phyloP scores from a whole-genome alignment of 2,329 filamentous ascomycete species.

The Fusarium drepaniforme region DNA sequence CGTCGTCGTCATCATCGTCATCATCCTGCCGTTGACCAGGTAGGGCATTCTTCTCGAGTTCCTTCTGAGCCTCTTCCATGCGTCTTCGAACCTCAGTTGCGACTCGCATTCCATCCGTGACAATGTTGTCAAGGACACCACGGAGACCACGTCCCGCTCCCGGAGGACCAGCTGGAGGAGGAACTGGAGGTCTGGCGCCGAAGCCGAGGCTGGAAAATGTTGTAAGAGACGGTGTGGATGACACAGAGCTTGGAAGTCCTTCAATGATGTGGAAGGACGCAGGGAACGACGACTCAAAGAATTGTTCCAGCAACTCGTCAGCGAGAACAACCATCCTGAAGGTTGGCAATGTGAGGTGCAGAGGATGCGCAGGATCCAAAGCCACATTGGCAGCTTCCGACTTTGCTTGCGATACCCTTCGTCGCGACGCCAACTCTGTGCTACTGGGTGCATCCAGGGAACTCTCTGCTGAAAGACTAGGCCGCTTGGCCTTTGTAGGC shows the following conservation, averaged over 20 bases:
- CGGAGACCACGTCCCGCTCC: constrained; percentile 80
- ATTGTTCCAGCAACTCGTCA: constrained; percentile 94
- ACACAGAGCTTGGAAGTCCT: constrained; percentile 54
- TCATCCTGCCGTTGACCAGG: constrained; percentile 74
- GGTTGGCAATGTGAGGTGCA: constrained; percentile 95
- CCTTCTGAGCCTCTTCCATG: constrained; percentile 95
- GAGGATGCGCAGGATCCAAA: constrained; percentile 90
- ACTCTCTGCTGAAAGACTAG: constrained; percentile 54
- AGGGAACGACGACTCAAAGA: constrained; percentile 97
- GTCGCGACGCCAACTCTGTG: constrained; percentile 39
- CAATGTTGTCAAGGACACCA: constrained; percentile 96
- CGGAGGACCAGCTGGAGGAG: constrained; percentile 55
- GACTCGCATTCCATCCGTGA: constrained; percentile 96
- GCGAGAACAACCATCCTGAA: constrained; percentile 99
- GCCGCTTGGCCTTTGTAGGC: constrained; percentile 58
- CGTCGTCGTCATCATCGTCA: constrained; percentile 76
- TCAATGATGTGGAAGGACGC: constrained; percentile 92
- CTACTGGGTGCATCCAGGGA: constrained; percentile 29
- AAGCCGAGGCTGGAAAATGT: constrained; percentile 84
- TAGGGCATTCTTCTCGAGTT: constrained; percentile 87
- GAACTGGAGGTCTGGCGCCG: constrained; percentile 54
- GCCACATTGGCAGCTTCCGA: constrained; percentile 88
- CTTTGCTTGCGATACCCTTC: constrained; percentile 71
- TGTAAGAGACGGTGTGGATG: constrained; percentile 75
- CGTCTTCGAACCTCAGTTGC: constrained; percentile 90